Percentiles rank a stretch among this genome's conserved stretches.
Conservation (phyloP, 75 land plant species). For the Picea glauca region DNA sequence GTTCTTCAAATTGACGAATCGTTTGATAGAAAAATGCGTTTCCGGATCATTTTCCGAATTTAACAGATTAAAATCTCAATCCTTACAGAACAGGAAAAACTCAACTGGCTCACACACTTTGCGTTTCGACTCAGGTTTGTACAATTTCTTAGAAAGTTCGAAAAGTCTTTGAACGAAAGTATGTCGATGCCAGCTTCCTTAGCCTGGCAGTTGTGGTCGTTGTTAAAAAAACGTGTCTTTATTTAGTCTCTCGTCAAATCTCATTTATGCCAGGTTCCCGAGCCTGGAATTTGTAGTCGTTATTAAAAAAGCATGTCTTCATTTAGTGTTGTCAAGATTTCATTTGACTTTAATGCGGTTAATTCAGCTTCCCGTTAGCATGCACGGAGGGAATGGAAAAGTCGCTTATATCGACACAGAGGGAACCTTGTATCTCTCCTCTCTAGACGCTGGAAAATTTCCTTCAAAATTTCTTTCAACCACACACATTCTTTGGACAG, state of each 20-base stretch:
- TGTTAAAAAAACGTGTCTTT: no score
- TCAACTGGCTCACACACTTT: slow-evolving; percentile 95
- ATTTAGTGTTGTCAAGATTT: neutral
- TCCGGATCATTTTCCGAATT: neutral
- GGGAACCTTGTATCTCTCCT: slow-evolving; percentile 87
- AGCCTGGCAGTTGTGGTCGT: no score
- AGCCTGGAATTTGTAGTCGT: neutral
- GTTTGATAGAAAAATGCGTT: neutral
- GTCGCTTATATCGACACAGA: slow-evolving; percentile 98
- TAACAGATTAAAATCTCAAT: neutral
- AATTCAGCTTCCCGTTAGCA: slow-evolving; percentile 79
- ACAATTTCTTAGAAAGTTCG: neutral
- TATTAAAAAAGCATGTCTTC: neutral
- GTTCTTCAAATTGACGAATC: neutral
- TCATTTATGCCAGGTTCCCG: no score
- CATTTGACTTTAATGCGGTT: neutral
- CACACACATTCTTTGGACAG: no score
- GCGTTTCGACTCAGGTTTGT: slow-evolving; percentile 93
- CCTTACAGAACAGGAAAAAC: slow-evolving; percentile 89
- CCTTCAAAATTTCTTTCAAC: no score
- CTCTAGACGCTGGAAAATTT: no score
- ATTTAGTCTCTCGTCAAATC: no score
- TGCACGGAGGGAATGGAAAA: slow-evolving; percentile 96
- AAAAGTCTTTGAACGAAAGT: no score
- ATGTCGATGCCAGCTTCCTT: no score